phyloP scores from a whole-genome alignment of 176 grass and related monocot genomes.

The Guadua angustifolia region DNA sequence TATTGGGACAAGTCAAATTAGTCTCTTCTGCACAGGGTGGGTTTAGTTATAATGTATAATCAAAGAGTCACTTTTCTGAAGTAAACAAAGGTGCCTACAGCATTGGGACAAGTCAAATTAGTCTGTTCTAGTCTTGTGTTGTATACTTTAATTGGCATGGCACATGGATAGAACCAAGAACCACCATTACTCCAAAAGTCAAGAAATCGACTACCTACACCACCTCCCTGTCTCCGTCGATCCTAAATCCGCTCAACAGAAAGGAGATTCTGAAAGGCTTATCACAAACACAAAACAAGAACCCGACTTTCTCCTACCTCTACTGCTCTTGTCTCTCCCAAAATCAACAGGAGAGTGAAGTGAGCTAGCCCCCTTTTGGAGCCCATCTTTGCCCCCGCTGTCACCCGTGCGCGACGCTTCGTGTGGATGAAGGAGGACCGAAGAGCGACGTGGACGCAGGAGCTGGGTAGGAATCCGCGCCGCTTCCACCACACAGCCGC shows the following conservation, averaged over 20 bases:
- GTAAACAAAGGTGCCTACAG: background rate
- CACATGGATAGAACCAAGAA: slow-evolving; percentile 13
- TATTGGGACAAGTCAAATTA: background rate
- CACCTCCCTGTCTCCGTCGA: background rate
- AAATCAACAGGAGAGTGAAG: background rate
- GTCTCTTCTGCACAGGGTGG: background rate
- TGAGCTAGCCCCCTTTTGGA: no score
- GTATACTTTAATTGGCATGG: slow-evolving; percentile 10
- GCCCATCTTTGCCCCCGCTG: no score
- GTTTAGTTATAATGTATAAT: background rate
- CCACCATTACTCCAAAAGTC: background rate
- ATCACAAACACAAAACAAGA: slow-evolving; percentile 6
- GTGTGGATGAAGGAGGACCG: no score
- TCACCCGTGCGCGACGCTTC: no score
- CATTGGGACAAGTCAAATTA: background rate
- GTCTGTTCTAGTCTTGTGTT: background rate
- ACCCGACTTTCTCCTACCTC: background rate
- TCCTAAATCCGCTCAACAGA: slow-evolving; percentile 21
- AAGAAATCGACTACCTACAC: background rate
- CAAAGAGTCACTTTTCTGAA: background rate
- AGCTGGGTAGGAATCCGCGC: no score
- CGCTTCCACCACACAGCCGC: no score
- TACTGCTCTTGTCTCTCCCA: background rate
- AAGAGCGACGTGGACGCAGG: no score
- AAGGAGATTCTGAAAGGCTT: background rate